Evolutionary conservation across 371 early-diverging fungal genomes (phyloP).

Genomic region (Lichtheimia corymbifera): DNA sequence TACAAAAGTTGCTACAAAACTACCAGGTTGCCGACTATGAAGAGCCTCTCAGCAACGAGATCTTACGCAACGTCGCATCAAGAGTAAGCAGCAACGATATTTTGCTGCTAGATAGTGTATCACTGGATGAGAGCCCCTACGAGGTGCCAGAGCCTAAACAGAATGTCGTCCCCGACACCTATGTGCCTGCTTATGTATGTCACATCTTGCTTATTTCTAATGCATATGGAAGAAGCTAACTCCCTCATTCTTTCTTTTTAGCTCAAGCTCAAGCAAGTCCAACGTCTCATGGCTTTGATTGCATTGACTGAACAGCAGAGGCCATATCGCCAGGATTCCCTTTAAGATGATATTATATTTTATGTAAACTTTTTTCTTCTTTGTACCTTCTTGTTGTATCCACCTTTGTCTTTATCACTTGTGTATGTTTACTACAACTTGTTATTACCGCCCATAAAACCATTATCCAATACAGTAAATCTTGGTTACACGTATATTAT

Average conservation of each 20-base stretch:
- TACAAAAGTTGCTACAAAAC: slow-evolving; percentile 90
- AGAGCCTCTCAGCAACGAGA: slow-evolving; percentile 85
- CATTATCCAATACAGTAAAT: too few relatives aligned
- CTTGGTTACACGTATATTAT: too few relatives aligned
- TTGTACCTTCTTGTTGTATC: too few relatives aligned
- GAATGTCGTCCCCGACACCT: slow-evolving; percentile 55
- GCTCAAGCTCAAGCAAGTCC: slow-evolving; percentile 26
- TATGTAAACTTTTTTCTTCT: too few relatives aligned
- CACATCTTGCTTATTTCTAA: too few relatives aligned
- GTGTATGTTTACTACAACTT: too few relatives aligned
- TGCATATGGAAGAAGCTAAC: neutral
- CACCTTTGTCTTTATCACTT: too few relatives aligned
- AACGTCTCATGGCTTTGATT: slow-evolving; percentile 23
- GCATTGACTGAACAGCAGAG: neutral
- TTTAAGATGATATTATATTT: neutral
- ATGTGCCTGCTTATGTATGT: slow-evolving; percentile 56
- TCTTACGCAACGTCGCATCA: slow-evolving; percentile 87
- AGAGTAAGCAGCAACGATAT: slow-evolving; percentile 84
- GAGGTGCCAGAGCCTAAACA: slow-evolving; percentile 60
- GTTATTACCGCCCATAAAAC: too few relatives aligned
- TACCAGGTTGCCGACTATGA: slow-evolving; percentile 81
- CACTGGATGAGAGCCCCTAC: slow-evolving; percentile 71
- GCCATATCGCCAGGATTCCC: slow-evolving; percentile 1
- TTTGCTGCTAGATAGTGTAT: slow-evolving; percentile 82
- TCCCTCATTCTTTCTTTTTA: slow-evolving; percentile 4